phyloP scores from a whole-genome alignment of 805 yeast genomes.

The Zygosaccharomyces gambellarensis region DNA sequence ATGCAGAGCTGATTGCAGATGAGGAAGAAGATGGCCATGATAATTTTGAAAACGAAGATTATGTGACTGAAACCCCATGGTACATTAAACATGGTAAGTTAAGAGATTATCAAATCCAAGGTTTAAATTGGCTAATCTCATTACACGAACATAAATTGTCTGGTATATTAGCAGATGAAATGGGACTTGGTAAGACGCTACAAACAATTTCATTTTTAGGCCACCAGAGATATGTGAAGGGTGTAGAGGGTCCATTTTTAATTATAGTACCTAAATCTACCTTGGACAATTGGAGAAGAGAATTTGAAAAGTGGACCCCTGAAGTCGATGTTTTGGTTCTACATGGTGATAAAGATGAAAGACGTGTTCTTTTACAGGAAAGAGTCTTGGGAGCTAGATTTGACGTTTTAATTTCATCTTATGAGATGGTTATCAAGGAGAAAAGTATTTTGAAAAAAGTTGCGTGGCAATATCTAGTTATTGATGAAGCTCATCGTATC shows the following conservation, averaged over 20 bases:
- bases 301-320: slow-evolving; percentile 93
- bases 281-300: slow-evolving; percentile 93
- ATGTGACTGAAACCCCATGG: slow-evolving; percentile 81
- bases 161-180: slow-evolving; percentile 95
- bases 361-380: slow-evolving; percentile 55
- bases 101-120: slow-evolving; percentile 91
- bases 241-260: slow-evolving; percentile 83
- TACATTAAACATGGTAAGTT: slow-evolving; percentile 66
- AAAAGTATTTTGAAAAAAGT: slow-evolving; percentile 73
- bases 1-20: slow-evolving; percentile 80
- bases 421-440: slow-evolving; percentile 89
- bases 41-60: slow-evolving; percentile 48
- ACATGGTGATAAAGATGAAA: slow-evolving; percentile 85
- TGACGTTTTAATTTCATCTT: slow-evolving; percentile 87
- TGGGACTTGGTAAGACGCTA: slow-evolving; percentile 95
- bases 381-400: slow-evolving; percentile 67
- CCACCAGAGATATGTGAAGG: slow-evolving; percentile 69
- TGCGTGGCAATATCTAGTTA: slow-evolving; percentile 88
- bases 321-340: slow-evolving; percentile 80
- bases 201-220: slow-evolving; percentile 94
- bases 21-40: slow-evolving; percentile 57
- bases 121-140: slow-evolving; percentile 90
- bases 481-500: slow-evolving; percentile 96
- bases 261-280: slow-evolving; percentile 95
- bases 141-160: slow-evolving; percentile 82